Evolutionary conservation across 2,329 filamentous ascomycete species (phyloP).

Genomic region (Microsporum ferrugineum): DNA sequence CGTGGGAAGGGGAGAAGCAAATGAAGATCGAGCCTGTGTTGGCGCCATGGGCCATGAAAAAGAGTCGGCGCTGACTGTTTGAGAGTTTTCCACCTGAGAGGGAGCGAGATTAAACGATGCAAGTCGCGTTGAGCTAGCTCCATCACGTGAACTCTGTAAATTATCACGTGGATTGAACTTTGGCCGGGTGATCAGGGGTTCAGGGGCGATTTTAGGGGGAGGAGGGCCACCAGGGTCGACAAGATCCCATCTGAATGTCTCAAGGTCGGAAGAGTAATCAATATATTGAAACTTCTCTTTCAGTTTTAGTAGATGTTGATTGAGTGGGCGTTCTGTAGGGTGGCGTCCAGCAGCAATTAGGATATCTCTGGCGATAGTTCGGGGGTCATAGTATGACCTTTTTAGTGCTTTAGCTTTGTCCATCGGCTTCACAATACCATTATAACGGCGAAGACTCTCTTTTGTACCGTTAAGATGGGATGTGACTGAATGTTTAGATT

Average conservation of each 20-base stretch:
- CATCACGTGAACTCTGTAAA: constrained; percentile 10
- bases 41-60: neutral
- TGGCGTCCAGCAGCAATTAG: constrained; percentile 51
- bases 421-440: constrained; percentile 36
- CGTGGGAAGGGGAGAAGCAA: constrained; percentile 3
- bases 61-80: neutral
- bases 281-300: constrained; percentile 34
- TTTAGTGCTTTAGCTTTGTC: constrained; percentile 27
- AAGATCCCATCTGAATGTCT: constrained; percentile 50
- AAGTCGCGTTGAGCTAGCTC: neutral
- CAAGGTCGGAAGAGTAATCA: constrained; percentile 40
- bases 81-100: neutral
- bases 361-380: constrained; percentile 53
- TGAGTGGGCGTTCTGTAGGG: constrained; percentile 47
- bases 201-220: constrained; percentile 18
- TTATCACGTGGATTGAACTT: constrained; percentile 12
- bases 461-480: neutral
- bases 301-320: constrained; percentile 46
- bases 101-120: neutral
- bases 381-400: constrained; percentile 46
- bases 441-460: constrained; percentile 17
- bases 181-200: constrained; percentile 19
- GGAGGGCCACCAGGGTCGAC: constrained; percentile 46
- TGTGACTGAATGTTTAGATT: neutral
- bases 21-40: neutral